phyloP scores from a whole-genome alignment of 805 yeast species.

The Metschnikowia anglica region DNA sequence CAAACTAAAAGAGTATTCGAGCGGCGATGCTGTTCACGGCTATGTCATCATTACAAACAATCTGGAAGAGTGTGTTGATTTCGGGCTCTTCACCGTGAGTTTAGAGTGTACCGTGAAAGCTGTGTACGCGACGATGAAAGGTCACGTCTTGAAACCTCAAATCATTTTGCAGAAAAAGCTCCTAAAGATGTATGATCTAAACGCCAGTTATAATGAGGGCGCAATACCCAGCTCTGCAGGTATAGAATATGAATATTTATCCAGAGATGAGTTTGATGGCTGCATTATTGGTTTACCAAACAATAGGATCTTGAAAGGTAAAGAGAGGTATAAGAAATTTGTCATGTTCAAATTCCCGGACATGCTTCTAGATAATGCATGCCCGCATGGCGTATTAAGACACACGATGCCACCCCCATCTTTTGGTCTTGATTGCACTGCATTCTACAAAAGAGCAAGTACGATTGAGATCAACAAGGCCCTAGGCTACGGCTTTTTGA shows the following conservation, averaged over 20 bases:
- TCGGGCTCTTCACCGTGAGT: constrained; percentile 41
- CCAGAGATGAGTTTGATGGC: constrained; percentile 47
- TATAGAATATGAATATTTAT: constrained; percentile 43
- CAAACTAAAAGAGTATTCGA: constrained; percentile 42
- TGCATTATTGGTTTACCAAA: constrained; percentile 49
- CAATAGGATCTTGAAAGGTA: constrained; percentile 49
- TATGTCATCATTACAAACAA: constrained; percentile 49
- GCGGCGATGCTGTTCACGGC: constrained; percentile 44
- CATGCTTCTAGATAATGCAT: constrained; percentile 50
- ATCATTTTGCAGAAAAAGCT: constrained; percentile 48
- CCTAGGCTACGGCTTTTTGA: constrained; percentile 56
- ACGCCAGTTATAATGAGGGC: constrained; percentile 53
- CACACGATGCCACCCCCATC: constrained; percentile 46
- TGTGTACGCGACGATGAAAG: constrained; percentile 25
- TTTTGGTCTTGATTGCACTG: constrained; percentile 39
- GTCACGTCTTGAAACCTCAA: constrained; percentile 22
- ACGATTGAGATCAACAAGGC: constrained; percentile 37
- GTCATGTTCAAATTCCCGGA: constrained; percentile 60
- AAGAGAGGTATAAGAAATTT: constrained; percentile 53
- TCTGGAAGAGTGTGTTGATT: constrained; percentile 43
- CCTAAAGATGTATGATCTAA: constrained; percentile 58
- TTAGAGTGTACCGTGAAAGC: constrained; percentile 36
- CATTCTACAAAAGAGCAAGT: constrained; percentile 37
- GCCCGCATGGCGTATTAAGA: constrained; percentile 43
- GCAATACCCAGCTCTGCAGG: constrained; percentile 54